A percentile compares a stretch with the other conserved stretches of the same genome.
Conservation (phyloP, 768 basidiomycete genomes). For the Tulasnella sp. region DNA sequence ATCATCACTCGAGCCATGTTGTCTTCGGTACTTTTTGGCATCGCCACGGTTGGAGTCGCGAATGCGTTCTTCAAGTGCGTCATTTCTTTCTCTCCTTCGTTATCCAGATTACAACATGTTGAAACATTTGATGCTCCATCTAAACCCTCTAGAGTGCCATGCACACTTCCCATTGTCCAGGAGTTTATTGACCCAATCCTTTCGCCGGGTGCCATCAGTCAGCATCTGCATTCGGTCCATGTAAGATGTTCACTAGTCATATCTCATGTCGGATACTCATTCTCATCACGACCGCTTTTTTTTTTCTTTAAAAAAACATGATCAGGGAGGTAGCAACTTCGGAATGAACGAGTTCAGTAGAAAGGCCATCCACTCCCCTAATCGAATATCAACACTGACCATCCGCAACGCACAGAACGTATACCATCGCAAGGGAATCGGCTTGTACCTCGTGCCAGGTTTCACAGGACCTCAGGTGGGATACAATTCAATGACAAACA, state of each 20-base stretch:
- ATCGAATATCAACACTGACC: too few relatives aligned
- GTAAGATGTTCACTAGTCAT: too few relatives aligned
- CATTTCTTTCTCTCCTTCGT: not conserved
- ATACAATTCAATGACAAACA: too few relatives aligned
- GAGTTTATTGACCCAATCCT: constrained; percentile 15
- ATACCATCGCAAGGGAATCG: constrained; percentile 14
- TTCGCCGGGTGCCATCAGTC: not conserved
- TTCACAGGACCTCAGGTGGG: not conserved
- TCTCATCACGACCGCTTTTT: too few relatives aligned
- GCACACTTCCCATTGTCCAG: constrained; percentile 4
- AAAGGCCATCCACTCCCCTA: too few relatives aligned
- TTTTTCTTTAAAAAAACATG: too few relatives aligned
- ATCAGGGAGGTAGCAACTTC: not conserved
- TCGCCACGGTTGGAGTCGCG: not conserved
- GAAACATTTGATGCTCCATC: too few relatives aligned
- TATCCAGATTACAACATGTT: not conserved
- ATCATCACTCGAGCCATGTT: too few relatives aligned
- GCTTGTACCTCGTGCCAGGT: constrained; percentile 12
- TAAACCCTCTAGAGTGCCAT: constrained; percentile 9
- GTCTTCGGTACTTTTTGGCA: too few relatives aligned
- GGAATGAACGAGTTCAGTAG: not conserved
- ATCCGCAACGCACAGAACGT: not conserved
- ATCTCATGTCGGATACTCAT: too few relatives aligned
- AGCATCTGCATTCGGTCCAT: constrained; percentile 10
- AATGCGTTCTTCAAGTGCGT: constrained; percentile 11